Evolutionary conservation across 1,284 basidiomycete species (phyloP).

Genomic region (Sporisorium sorghi): DNA sequence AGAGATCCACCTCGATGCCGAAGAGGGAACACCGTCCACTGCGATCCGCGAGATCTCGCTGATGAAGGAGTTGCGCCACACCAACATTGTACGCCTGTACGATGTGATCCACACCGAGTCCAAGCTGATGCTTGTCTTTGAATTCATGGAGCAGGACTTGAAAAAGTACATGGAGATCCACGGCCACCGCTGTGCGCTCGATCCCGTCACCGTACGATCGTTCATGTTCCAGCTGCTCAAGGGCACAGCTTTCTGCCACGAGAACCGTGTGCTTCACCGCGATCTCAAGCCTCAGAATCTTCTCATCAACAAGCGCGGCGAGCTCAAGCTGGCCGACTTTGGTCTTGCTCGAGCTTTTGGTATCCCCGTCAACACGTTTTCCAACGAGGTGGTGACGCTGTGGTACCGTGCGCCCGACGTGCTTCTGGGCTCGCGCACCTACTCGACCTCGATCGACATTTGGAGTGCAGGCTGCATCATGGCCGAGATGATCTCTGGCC

Average conservation of each 20-base stretch:
- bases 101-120: constrained; percentile 96
- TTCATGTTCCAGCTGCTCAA: constrained; percentile 98
- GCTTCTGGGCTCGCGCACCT: constrained; percentile 93
- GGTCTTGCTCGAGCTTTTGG: constrained; percentile 87
- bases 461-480: constrained; percentile 99
- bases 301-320: constrained; percentile 96
- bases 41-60: constrained; percentile 94
- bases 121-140: constrained; percentile 97
- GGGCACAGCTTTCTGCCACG: constrained; percentile 98
- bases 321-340: constrained; percentile 86
- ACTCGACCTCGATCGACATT: constrained; percentile 98
- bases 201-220: constrained; percentile 90
- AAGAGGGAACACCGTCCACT: constrained; percentile 93
- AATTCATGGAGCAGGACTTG: constrained; percentile 97
- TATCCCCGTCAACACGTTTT: constrained; percentile 69
- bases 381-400: constrained; percentile 79
- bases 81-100: constrained; percentile 93
- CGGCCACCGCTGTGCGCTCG: constrained; percentile 93
- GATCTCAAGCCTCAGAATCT: constrained; percentile 98
- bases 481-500: constrained; percentile 89
- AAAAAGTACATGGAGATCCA: constrained; percentile 99
- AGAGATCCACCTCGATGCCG: constrained; percentile 94
- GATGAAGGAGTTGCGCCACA: constrained; percentile 95
- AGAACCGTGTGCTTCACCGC: constrained; percentile 95
- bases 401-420: constrained; percentile 99